Base-by-base conservation (phyloP, 1,139 yeast genomes). In the Saccharomycopsis phalli region DNA sequence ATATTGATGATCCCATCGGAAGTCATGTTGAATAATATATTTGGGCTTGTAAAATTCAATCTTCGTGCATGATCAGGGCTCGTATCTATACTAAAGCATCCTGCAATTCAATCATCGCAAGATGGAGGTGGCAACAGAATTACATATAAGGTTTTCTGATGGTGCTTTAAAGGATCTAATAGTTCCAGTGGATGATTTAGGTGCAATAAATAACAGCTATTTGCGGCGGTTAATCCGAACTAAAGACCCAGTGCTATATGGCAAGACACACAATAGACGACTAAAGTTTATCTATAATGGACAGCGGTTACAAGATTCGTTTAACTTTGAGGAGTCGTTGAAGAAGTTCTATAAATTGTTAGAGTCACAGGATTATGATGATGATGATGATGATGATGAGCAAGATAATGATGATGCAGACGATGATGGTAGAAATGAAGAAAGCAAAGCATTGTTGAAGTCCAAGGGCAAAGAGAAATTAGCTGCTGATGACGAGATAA, bases 251-350 rank as follows among this genome's bases (percentile, higher is more conserved):
- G 21, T 8, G n/a, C 16, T 42, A 8, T 53, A 58, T 0, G 58
- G 61, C 2, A 62, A 68, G 16, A 57, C 64, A 0, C 44, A 59
- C 38, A 66, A 63, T 35, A 67, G 73, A 44, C 62, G 94, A 49
- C 63, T 87, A 39, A 67, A 86, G 49, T 70, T 87, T 49, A 81
- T 87, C 31, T 74, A 80, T 53, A 76, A 74, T 47, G 95, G 96
- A 10, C 66, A 77, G 39, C 80, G 86, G 8, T 60, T 86, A 42
- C 72, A 72, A 45, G 79, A 75, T 42, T 63, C 66, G 26, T 72
- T 81, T 1, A 69, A 77, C 53, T 69, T 81, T 49, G 37, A 61
- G 61, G 52, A 62, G 49, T 56, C 61, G 43, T 47, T 56, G 19
- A 29, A 31, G 14, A 30, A 38, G 13, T 48, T 39, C 34, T 37